Base-by-base conservation (phyloP, 441 rosid species). In the Biscutella auriculata region DNA sequence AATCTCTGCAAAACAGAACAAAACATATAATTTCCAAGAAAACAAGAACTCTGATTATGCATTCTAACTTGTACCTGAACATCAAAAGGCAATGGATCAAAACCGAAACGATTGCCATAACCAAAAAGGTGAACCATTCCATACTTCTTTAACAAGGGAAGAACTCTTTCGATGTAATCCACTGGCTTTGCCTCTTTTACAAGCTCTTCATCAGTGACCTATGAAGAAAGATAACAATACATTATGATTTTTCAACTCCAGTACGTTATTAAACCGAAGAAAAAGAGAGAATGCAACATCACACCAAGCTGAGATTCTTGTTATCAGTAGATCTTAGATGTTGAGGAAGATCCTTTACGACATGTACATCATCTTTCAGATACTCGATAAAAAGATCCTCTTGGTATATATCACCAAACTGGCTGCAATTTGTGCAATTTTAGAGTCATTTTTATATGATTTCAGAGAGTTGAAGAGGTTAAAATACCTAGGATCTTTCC, bases 401-500 rank as follows among this genome's bases (percentile, higher is more conserved):
- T 45, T 86, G 89, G 68, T 88, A 92, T 57, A 92, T 82, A 61
- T 92, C 88, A 49, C 88, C 82, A 61, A 88, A 86, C 62, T 84
- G 97, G 77, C 97, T 19, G 86, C 77, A 59, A 13, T 21, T 2
- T 48, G 34, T n/a, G 0, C 32, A 47, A 1, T 9, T 51, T 32
- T 2, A 11, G 8, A 45, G 19, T 32, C 28, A 64, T 13, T 5
- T 8, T 27, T n/a, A 28, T n/a, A 55, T 40, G 21, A 28, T 41
- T n/a, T 54, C 9, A 17, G 4, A 51, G 49, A 25, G 45, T 57
- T 42, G 48, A 53, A 8, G 28, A 52, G 61, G 23, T 55, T 52
- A 19, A 9, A 14, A 37, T 74, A 85, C 95, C 96, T 92, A 1
- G 95, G 92, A 80, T 92, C 98, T 69, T 82, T 88, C 98, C 96